phyloP scores from a whole-genome alignment of 1,284 basidiomycete genomes.

The Baeospora myosura region DNA sequence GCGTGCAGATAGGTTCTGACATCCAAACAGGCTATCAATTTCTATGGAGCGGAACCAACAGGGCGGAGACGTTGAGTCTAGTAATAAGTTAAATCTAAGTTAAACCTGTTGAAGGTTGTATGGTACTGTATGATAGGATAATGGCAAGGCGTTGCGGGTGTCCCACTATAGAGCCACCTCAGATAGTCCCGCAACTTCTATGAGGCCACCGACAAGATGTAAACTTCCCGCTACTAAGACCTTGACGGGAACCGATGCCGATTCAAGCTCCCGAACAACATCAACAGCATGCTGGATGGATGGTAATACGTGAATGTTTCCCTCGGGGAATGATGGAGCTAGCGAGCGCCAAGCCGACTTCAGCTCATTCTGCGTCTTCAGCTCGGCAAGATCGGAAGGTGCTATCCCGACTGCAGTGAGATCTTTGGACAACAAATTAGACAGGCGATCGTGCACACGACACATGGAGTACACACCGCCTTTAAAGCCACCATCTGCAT shows the following conservation, averaged over 20 bases:
- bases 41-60: slow-evolving; percentile 32
- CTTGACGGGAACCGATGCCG: slow-evolving; percentile 31
- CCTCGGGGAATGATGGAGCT: slow-evolving; percentile 50
- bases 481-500: slow-evolving; percentile 82
- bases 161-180: slow-evolving; percentile 43
- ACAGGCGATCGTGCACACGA: neutral
- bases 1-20: no score
- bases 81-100: slow-evolving; percentile 9
- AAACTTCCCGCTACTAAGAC: slow-evolving; percentile 89
- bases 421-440: slow-evolving; percentile 38
- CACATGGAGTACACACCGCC: slow-evolving; percentile 53
- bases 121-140: neutral
- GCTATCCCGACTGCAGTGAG: slow-evolving; percentile 64
- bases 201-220: slow-evolving; percentile 90
- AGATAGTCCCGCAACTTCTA: slow-evolving; percentile 81
- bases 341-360: slow-evolving; percentile 68
- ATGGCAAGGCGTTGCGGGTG: slow-evolving; percentile 8
- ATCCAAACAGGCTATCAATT: slow-evolving; percentile 52
- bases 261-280: slow-evolving; percentile 41
- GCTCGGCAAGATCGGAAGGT: slow-evolving; percentile 53
- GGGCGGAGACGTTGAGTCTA: slow-evolving; percentile 14
- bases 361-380: slow-evolving; percentile 75
- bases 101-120: slow-evolving; percentile 26
- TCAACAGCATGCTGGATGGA: slow-evolving; percentile 86
- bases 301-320: slow-evolving; percentile 70